A percentile compares a stretch with the other conserved stretches of the same genome.
Conservation (phyloP, 2,329 filamentous ascomycete species). For the Ophiostoma ulmi region DNA sequence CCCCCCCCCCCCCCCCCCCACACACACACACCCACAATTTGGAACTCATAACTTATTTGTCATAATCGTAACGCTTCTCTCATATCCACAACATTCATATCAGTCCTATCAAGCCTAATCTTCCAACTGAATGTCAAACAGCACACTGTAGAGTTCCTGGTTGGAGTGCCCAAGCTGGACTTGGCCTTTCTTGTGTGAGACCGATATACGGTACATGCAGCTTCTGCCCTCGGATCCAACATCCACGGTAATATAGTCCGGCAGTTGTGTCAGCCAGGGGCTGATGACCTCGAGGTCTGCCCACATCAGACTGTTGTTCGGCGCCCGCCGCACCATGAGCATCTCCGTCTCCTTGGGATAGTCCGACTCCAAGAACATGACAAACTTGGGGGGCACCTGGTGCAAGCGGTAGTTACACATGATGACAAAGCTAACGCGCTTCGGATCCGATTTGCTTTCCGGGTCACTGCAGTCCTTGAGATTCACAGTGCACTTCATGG, state of each 20-base stretch:
- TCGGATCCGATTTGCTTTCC: background rate
- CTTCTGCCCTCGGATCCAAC: background rate
- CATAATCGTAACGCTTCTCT: too few relatives aligned
- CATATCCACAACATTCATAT: too few relatives aligned
- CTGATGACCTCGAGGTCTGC: constrained; percentile 17
- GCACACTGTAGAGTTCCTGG: background rate
- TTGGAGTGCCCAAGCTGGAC: background rate
- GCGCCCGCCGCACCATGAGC: constrained; percentile 20
- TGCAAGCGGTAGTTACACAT: background rate
- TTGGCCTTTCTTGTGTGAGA: background rate
- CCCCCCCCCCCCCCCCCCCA: too few relatives aligned
- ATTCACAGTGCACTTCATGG: constrained; percentile 12
- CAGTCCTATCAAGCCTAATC: background rate
- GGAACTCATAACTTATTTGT: too few relatives aligned
- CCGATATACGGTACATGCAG: background rate
- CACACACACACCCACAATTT: too few relatives aligned
- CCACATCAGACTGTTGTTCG: constrained; percentile 22
- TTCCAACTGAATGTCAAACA: background rate
- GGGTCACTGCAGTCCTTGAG: background rate
- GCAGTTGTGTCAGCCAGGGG: background rate
- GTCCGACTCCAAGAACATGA: constrained; percentile 18
- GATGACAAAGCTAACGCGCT: constrained; percentile 16
- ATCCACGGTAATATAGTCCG: background rate
- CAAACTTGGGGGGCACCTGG: background rate
- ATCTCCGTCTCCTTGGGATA: constrained; percentile 20